Evolutionary conservation across 2,329 filamentous ascomycete species (phyloP).

Genomic region (Talaromyces sp.): DNA sequence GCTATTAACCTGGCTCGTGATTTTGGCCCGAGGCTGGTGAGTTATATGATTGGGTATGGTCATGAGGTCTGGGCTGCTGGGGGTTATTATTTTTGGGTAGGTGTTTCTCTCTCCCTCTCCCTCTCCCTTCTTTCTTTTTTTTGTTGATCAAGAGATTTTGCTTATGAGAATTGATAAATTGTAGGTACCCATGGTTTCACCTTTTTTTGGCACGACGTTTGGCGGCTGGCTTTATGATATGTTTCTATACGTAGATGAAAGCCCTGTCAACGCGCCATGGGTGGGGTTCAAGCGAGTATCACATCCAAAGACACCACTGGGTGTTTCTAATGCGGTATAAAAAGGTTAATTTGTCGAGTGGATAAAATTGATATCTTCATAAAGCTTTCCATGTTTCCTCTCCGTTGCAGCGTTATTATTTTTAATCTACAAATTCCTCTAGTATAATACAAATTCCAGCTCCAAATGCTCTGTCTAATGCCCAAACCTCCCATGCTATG

Average conservation of each 20-base stretch:
- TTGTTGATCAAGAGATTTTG: too few relatives aligned
- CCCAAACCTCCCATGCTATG: not conserved
- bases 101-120: not conserved
- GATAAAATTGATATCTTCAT: not conserved
- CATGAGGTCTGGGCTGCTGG: slow-evolving; percentile 61
- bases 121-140: not conserved
- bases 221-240: slow-evolving; percentile 63
- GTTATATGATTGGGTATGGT: slow-evolving; percentile 64
- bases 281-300: slow-evolving; percentile 48
- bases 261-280: slow-evolving; percentile 62
- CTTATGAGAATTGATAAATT: not conserved
- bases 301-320: not conserved
- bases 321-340: not conserved
- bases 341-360: too few relatives aligned
- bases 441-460: not conserved
- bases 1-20: slow-evolving; percentile 70
- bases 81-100: slow-evolving; percentile 67
- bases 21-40: slow-evolving; percentile 62
- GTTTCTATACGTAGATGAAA: slow-evolving; percentile 64
- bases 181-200: slow-evolving; percentile 66
- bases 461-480: not conserved
- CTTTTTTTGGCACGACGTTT: slow-evolving; percentile 58
- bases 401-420: not conserved
- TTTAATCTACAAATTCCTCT: not conserved
- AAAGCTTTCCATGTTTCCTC: not conserved